These are phyloP conservation scores for Talaromyces sp. DNA, from an alignment of 2,329 filamentous ascomycete genomes.

Conservation along the genomic window DNA sequence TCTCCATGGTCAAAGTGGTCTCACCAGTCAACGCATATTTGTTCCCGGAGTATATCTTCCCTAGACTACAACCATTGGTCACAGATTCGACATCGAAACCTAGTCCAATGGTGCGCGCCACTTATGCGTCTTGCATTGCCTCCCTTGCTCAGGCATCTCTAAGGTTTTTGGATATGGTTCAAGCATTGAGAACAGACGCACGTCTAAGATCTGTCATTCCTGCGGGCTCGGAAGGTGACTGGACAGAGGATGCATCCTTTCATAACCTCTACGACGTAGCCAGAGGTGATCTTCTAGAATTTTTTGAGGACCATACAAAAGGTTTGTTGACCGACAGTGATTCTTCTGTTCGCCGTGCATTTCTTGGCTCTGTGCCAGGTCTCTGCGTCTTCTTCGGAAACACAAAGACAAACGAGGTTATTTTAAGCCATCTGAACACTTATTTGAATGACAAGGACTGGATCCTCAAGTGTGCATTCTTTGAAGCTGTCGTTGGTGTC, in stretches of 20 bases:
- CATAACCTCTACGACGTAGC: conserved; percentile 83
- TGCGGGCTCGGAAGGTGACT: conserved; percentile 66
- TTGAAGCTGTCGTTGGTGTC: conserved; percentile 90
- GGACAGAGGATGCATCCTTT: conserved; percentile 62
- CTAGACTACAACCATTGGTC: conserved; percentile 53
- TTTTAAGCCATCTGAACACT: conserved; percentile 91
- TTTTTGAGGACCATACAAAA: conserved; percentile 86
- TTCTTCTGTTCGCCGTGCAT: conserved; percentile 79
- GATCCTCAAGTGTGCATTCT: conserved; percentile 94
- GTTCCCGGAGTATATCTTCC: conserved; percentile 62
- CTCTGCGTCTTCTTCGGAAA: conserved; percentile 94
- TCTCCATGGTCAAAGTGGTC: conserved; percentile 81
- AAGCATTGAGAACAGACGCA: conserved; percentile 77
- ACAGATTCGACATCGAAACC: conserved; percentile 49
- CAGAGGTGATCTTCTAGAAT: conserved; percentile 71
- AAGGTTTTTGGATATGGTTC: conserved; percentile 83
- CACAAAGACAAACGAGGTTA: conserved; percentile 88
- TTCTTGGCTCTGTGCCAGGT: conserved; percentile 83
- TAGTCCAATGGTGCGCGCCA: conserved; percentile 71
- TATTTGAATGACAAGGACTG: conserved; percentile 96
- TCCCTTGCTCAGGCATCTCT: conserved; percentile 80
- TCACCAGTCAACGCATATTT: conserved; percentile 65
- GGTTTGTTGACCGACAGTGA: conserved; percentile 81
- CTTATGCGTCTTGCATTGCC: conserved; percentile 87
- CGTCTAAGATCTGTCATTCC: conserved; percentile 71